phyloP scores from a whole-genome alignment of 495 filamentous ascomycete genomes.

The Annulohypoxylon moriforme region DNA sequence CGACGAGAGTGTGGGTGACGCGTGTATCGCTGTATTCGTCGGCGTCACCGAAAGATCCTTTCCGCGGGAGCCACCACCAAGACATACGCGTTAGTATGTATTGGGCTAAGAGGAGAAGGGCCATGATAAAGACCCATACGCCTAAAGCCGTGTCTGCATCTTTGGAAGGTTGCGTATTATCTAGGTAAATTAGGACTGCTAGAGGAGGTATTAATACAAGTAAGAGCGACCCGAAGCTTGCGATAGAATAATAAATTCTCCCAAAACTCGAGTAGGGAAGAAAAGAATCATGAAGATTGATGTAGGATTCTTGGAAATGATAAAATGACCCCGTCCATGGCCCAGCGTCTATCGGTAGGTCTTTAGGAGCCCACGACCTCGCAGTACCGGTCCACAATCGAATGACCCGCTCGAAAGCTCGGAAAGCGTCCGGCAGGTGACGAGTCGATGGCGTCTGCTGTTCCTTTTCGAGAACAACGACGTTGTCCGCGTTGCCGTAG shows the following conservation, averaged over 20 bases:
- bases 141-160: neutral
- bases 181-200: neutral
- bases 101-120: neutral
- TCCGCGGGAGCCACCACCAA: conserved; percentile 4
- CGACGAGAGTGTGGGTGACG: conserved; percentile 1
- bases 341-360: neutral
- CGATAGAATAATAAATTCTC: neutral
- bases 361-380: neutral
- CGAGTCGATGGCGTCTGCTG: neutral
- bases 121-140: neutral
- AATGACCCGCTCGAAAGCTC: neutral
- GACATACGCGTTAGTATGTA: neutral
- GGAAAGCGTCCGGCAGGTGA: neutral
- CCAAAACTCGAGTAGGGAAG: neutral
- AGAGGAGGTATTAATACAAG: neutral
- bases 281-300: neutral
- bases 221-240: neutral
- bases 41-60: neutral
- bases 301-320: neutral
- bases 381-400: neutral
- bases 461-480: neutral
- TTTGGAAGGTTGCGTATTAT: neutral
- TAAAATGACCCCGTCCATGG: neutral
- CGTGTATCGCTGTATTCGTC: neutral
- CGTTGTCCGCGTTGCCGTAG: neutral